These are phyloP conservation scores for Hypoxylon lenormandii DNA, from an alignment of 495 filamentous ascomycete species.

Conservation along the genomic window DNA sequence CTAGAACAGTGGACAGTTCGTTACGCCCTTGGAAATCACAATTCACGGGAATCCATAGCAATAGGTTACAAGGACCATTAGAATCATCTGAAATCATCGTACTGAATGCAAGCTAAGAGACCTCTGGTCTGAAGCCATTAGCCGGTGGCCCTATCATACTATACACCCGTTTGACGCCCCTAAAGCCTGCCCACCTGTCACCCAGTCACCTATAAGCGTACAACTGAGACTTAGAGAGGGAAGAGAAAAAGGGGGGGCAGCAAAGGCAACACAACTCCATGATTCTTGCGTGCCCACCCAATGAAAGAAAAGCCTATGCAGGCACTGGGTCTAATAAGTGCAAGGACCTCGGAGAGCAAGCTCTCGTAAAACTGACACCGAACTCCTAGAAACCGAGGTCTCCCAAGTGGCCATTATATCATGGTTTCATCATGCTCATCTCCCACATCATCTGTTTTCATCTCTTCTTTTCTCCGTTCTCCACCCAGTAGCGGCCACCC, in stretches of 20 bases:
- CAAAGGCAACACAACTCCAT: not conserved
- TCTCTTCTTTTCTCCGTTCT: not conserved
- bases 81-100: conserved; percentile 6
- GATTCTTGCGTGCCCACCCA: conserved; percentile 6
- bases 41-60: not conserved
- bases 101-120: conserved; percentile 4
- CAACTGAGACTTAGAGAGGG: conserved; percentile 4
- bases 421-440: conserved; percentile 31
- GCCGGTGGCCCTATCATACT: conserved; percentile 21
- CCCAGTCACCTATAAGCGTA: conserved; percentile 22
- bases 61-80: not conserved
- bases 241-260: conserved; percentile 3
- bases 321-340: conserved; percentile 32
- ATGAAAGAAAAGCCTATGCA: conserved; percentile 35
- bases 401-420: conserved; percentile 5
- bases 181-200: conserved; percentile 6
- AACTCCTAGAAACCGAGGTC: conserved; percentile 30
- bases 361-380: conserved; percentile 30
- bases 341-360: conserved; percentile 6
- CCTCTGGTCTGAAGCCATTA: not conserved
- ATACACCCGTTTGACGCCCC: conserved; percentile 34
- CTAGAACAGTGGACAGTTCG: too few relatives aligned
- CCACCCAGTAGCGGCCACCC: not conserved
- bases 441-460: not conserved
- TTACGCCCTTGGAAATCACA: not conserved